Conservation (phyloP, 768 basidiomycete species). For the Kwoniella shandongensis region DNA sequence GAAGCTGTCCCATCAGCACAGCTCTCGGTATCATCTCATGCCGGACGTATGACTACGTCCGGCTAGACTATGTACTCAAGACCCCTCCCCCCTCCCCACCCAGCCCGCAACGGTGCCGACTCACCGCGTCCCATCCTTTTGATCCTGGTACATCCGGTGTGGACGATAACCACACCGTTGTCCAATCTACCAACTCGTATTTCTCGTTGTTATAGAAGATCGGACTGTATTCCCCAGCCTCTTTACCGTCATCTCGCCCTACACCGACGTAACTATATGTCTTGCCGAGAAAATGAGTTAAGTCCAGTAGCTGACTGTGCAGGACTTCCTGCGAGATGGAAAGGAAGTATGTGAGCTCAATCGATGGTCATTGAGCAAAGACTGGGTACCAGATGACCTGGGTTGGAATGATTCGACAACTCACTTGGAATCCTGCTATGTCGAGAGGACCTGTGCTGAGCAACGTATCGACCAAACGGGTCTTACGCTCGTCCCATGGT, state of each 20-base stretch:
- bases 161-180: conserved; percentile 53
- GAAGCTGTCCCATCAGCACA: not conserved
- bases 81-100: too few relatives aligned
- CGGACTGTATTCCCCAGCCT: conserved; percentile 64
- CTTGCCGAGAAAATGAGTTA: conserved; percentile 60
- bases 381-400: too few relatives aligned
- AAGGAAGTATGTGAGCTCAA: too few relatives aligned
- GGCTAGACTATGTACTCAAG: too few relatives aligned
- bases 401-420: conserved; percentile 2
- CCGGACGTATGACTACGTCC: too few relatives aligned
- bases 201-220: conserved; percentile 62
- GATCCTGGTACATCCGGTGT: conserved; percentile 48
- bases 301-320: conserved; percentile 62
- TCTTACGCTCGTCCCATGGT: conserved; percentile 44
- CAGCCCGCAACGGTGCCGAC: too few relatives aligned
- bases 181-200: conserved; percentile 29
- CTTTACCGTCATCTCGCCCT: conserved; percentile 63
- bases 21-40: too few relatives aligned
- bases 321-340: conserved; percentile 55
- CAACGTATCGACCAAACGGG: conserved; percentile 37
- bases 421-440: conserved; percentile 46
- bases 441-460: conserved; percentile 35
- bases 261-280: conserved; percentile 65
- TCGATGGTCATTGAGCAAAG: too few relatives aligned
- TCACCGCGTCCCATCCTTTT: conserved; percentile 53